Evolutionary conservation across 257 asterid species (phyloP).

Genomic region (Solanum dulcamara): DNA sequence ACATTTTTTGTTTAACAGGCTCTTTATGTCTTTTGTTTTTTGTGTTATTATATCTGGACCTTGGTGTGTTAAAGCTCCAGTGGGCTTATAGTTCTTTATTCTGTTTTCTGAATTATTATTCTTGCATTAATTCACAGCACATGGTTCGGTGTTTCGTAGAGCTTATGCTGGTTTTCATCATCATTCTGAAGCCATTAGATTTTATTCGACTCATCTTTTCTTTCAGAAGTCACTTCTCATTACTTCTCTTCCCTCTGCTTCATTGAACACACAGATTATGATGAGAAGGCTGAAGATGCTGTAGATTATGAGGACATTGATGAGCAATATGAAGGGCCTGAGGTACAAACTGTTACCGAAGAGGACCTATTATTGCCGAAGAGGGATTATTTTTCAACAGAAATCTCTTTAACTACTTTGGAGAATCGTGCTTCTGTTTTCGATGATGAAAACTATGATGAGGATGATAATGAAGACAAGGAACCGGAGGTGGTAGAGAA

Average conservation of each 20-base stretch:
- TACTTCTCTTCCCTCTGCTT: not conserved
- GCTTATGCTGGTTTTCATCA: not conserved
- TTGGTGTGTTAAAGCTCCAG: not conserved
- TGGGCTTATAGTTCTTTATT: not conserved
- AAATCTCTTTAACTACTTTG: conserved; percentile 43
- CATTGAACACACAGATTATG: conserved; percentile 51
- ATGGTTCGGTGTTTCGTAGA: not conserved
- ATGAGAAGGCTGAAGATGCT: conserved; percentile 91
- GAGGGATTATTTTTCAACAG: conserved; percentile 50
- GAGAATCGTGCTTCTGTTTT: conserved; percentile 49
- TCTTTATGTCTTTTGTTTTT: not conserved
- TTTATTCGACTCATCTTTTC: not conserved
- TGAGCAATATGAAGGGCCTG: conserved; percentile 98
- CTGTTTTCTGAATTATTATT: not conserved
- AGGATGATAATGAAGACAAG: conserved; percentile 50
- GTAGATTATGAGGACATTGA: conserved; percentile 96
- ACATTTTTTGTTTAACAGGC: not conserved
- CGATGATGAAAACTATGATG: conserved; percentile 95
- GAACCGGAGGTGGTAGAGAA: conserved; percentile 35
- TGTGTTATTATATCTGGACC: not conserved
- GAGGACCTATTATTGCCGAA: conserved; percentile 82
- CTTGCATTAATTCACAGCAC: not conserved
- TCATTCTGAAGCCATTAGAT: not conserved
- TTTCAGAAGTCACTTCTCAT: conserved; percentile 10
- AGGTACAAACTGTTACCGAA: conserved; percentile 76